Conservation (phyloP, 1,139 yeast genomes). For the Hyphopichia wangnamkhiaoensis region DNA sequence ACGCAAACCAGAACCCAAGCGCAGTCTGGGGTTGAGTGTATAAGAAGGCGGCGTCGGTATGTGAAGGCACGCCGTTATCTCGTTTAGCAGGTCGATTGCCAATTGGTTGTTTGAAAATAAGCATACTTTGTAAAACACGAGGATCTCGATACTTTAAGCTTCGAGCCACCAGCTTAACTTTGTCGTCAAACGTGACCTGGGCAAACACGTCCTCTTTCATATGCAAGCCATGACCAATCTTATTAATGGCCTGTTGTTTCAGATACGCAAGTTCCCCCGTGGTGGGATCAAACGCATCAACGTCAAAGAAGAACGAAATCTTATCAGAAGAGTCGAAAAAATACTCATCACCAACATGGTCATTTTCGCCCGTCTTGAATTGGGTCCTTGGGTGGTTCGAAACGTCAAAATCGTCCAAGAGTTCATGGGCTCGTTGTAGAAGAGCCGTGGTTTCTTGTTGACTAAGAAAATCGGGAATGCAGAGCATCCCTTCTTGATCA, state of each 20-base stretch:
- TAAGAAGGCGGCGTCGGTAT: slow-evolving; percentile 74
- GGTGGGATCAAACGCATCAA: slow-evolving; percentile 59
- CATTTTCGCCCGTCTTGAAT: slow-evolving; percentile 66
- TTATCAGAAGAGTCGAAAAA: slow-evolving; percentile 72
- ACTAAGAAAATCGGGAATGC: slow-evolving; percentile 56
- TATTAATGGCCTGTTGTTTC: slow-evolving; percentile 62
- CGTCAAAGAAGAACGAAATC: slow-evolving; percentile 69
- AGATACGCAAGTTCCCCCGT: slow-evolving; percentile 53
- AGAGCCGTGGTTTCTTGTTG: slow-evolving; percentile 40
- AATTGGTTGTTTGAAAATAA: slow-evolving; percentile 73
- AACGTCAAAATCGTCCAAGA: slow-evolving; percentile 54
- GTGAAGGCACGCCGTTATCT: slow-evolving; percentile 73
- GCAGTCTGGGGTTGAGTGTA: slow-evolving; percentile 74
- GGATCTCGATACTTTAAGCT: slow-evolving; percentile 63
- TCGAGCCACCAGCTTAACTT: slow-evolving; percentile 53
- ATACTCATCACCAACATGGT: slow-evolving; percentile 74
- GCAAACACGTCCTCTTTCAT: slow-evolving; percentile 49
- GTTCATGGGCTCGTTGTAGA: slow-evolving; percentile 41
- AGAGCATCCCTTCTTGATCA: slow-evolving; percentile 60
- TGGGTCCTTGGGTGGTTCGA: slow-evolving; percentile 68
- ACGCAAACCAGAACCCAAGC: slow-evolving; percentile 80
- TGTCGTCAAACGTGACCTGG: slow-evolving; percentile 50
- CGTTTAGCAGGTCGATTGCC: slow-evolving; percentile 23
- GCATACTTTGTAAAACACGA: slow-evolving; percentile 75
- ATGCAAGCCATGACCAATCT: slow-evolving; percentile 80